phyloP scores from a whole-genome alignment of 257 asterid species.

The Ilex aquifolium region DNA sequence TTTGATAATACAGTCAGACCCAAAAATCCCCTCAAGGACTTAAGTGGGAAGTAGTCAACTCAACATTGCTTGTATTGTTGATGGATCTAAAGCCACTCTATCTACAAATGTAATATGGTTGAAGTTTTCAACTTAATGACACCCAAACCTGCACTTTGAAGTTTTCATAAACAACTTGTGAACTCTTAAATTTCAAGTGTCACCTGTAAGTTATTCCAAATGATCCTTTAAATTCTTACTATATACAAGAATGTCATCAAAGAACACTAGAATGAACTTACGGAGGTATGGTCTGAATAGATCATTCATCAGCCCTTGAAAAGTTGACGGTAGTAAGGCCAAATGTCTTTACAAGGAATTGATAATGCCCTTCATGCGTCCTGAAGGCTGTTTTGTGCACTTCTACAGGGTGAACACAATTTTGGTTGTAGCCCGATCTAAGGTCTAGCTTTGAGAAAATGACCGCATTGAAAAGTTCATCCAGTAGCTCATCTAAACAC shows the following conservation, averaged over 20 bases:
- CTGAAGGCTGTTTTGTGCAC: not conserved
- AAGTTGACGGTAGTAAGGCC: not conserved
- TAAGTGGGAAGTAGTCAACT: no score
- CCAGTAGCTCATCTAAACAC: not conserved
- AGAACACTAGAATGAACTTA: not conserved
- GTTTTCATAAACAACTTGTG: not conserved
- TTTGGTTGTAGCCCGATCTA: not conserved
- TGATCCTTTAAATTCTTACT: no score
- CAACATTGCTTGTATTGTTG: no score
- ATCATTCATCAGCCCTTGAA: not conserved
- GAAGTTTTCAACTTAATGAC: not conserved
- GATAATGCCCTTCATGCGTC: not conserved
- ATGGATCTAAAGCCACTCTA: not conserved
- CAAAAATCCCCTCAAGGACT: not conserved
- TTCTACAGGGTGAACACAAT: not conserved
- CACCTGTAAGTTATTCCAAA: not conserved
- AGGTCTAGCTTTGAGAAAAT: not conserved
- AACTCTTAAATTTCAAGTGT: not conserved
- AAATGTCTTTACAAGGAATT: not conserved
- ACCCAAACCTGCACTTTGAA: not conserved
- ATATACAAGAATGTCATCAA: not conserved
- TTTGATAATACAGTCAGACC: not conserved
- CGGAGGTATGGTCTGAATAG: not conserved
- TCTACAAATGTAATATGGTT: not conserved
- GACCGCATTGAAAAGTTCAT: not conserved